phyloP scores from a whole-genome alignment of 2,329 filamentous ascomycete genomes.

The Exophiala alcalophila region DNA sequence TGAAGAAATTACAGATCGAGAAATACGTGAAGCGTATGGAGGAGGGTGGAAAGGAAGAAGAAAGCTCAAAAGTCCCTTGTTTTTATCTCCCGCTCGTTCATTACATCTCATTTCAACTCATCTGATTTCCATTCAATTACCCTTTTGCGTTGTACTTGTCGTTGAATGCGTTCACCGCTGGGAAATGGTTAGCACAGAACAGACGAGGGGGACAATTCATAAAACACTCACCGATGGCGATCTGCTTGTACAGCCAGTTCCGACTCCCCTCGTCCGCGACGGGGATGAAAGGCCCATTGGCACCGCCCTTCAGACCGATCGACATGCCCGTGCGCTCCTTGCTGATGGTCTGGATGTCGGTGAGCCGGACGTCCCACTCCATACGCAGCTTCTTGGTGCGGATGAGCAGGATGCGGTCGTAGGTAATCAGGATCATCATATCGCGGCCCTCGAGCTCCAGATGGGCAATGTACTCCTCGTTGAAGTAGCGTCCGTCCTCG shows the following conservation, averaged over 20 bases:
- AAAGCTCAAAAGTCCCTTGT: no score
- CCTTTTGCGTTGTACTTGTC: conserved; percentile 64
- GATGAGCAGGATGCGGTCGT: conserved; percentile 82
- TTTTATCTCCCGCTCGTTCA: no score
- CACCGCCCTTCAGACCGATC: conserved; percentile 80
- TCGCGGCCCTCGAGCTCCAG: conserved; percentile 86
- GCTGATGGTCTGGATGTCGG: conserved; percentile 92
- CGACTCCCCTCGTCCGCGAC: conserved; percentile 78
- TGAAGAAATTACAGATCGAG: no score
- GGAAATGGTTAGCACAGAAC: conserved; percentile 10
- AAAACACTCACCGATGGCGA: conserved; percentile 55
- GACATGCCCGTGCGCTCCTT: conserved; percentile 95
- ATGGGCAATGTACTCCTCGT: conserved; percentile 95
- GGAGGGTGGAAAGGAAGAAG: no score
- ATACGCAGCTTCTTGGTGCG: conserved; percentile 78
- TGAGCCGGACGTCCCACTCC: conserved; percentile 95
- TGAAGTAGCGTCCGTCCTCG: conserved; percentile 96
- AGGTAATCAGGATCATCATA: conserved; percentile 86
- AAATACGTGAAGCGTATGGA: no score
- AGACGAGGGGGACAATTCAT: no score
- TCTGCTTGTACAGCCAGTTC: conserved; percentile 66
- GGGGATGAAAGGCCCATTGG: conserved; percentile 91
- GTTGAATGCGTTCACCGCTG: conserved; percentile 65
- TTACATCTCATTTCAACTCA: no score
- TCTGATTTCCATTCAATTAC: no score